Percentiles rank a stretch among this genome's conserved stretches.
Evolutionary conservation across 169 alveolate genomes (phyloP).

Genomic region (Cyclospora cayetanensis): DNA sequence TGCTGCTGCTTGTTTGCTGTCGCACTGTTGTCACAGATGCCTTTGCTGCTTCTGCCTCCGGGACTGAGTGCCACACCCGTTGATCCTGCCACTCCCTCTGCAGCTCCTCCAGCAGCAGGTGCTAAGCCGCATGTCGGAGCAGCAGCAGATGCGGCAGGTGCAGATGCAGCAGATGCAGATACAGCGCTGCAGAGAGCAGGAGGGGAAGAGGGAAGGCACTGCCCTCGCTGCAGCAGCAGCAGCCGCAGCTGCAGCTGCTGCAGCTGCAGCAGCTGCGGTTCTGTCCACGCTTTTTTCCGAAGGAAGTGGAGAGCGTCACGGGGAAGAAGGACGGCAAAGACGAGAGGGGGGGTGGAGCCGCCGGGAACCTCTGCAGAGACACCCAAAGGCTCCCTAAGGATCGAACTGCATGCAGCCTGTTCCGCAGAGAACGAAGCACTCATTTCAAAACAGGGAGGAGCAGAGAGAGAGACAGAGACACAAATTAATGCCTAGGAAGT

Average conservation of each 20-base stretch:
- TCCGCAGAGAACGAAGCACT: too few species aligned
- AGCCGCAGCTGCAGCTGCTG: slow-evolving; percentile 2
- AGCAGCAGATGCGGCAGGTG: slow-evolving; percentile 19
- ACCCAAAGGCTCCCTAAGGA: too few species aligned
- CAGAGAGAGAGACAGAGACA: too few species aligned
- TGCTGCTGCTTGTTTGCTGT: slow-evolving; percentile 19
- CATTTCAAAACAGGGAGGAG: too few species aligned
- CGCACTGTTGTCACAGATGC: neutral
- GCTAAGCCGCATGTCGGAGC: neutral
- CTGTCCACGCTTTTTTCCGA: too few species aligned
- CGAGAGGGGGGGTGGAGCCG: too few species aligned
- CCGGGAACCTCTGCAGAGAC: too few species aligned
- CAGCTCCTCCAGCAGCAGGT: slow-evolving; percentile 1
- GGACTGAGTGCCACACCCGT: too few species aligned
- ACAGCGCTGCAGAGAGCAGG: neutral
- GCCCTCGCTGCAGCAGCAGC: neutral
- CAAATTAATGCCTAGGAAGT: too few species aligned
- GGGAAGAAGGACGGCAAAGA: too few species aligned
- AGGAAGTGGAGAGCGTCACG: too few species aligned
- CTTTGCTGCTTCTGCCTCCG: neutral
- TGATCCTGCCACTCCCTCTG: slow-evolving; percentile 22
- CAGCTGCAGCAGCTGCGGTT: slow-evolving; percentile 39
- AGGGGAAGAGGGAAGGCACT: neutral
- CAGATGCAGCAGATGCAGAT: neutral
- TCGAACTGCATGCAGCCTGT: too few species aligned